These are phyloP conservation scores for Pinus albicaulis DNA, from an alignment of 75 land plant genomes.

Conservation along the genomic window DNA sequence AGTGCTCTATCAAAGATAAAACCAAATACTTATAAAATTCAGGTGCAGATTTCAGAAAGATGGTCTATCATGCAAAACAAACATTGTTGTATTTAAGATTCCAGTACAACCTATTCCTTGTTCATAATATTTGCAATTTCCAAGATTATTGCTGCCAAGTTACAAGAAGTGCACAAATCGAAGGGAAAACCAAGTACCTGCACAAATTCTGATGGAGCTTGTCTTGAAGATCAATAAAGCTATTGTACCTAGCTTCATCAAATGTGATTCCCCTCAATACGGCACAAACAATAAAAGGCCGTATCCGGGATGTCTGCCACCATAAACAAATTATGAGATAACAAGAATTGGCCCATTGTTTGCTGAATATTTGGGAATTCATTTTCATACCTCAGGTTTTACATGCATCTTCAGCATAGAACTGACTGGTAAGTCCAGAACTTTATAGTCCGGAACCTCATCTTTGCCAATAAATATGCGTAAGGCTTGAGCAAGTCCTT, in stretches of 20 bases:
- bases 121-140: no score
- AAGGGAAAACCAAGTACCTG: constrained; percentile 42
- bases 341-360: background rate
- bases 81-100: no score
- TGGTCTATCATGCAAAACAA: no score
- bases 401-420: constrained; percentile 80
- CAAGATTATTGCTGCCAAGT: background rate
- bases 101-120: no score
- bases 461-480: constrained; percentile 67
- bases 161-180: background rate
- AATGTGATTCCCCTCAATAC: constrained; percentile 78
- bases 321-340: background rate
- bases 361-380: background rate
- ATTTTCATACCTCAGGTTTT: constrained; percentile 64
- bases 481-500: constrained; percentile 83
- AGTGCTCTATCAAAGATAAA: no score
- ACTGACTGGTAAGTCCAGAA: constrained; percentile 30
- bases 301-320: constrained; percentile 69
- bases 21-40: no score
- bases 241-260: constrained; percentile 77
- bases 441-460: constrained; percentile 51
- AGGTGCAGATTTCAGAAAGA: no score
- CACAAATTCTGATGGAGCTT: constrained; percentile 97
- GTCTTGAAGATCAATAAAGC: constrained; percentile 98
- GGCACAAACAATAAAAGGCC: constrained; percentile 93